A percentile compares a stretch with the other conserved stretches of the same genome.
phyloP scores from a whole-genome alignment of 2,329 filamentous ascomycete genomes.

The Teratosphaeria epicoccoides region DNA sequence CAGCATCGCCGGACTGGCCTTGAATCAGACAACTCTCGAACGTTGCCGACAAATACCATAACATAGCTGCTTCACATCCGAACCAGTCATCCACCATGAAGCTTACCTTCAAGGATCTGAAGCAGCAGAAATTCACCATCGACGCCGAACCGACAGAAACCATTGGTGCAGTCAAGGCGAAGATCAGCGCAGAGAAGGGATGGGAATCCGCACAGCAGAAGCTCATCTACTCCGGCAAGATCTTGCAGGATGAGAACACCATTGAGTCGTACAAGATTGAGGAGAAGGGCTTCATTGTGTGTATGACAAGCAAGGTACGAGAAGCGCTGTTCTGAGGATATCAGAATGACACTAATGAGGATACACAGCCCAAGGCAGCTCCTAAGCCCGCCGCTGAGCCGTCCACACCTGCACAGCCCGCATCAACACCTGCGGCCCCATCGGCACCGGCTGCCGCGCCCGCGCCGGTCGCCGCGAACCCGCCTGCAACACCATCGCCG shows the following conservation, averaged over 20 bases:
- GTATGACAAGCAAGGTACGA: conserved; percentile 72
- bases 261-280: conserved; percentile 97
- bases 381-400: conserved; percentile 21
- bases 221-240: conserved; percentile 98
- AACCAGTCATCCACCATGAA: conserved; percentile 40
- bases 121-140: conserved; percentile 96
- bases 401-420: conserved; percentile 37
- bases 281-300: conserved; percentile 98
- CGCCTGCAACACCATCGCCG: conserved; percentile 41
- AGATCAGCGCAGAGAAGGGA: conserved; percentile 83
- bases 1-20: neutral
- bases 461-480: conserved; percentile 40
- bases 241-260: conserved; percentile 93
- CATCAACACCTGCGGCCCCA: conserved; percentile 27
- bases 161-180: conserved; percentile 82
- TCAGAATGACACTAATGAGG: neutral
- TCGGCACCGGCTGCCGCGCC: conserved; percentile 44
- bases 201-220: conserved; percentile 88
- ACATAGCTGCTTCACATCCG: neutral
- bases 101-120: conserved; percentile 79
- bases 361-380: conserved; percentile 55
- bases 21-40: neutral
- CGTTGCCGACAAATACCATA: neutral
- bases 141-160: conserved; percentile 88
- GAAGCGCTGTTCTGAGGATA: neutral